Evolutionary conservation across 768 basidiomycete species (phyloP).

Genomic region (Albatrellus ellisii): DNA sequence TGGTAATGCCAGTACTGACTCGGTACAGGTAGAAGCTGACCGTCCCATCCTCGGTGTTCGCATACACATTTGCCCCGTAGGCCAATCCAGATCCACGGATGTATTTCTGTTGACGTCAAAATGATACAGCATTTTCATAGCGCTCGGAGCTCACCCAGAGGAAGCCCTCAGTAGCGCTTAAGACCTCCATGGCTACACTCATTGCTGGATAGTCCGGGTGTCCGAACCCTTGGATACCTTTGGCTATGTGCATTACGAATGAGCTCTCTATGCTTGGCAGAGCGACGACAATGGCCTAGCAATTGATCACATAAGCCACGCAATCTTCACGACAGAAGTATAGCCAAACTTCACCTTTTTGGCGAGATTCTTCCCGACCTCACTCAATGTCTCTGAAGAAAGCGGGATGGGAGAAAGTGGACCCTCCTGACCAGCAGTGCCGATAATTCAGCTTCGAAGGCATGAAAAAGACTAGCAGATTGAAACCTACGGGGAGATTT

Average conservation of each 20-base stretch:
- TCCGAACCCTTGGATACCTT: conserved; percentile 65
- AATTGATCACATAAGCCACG: conserved; percentile 7
- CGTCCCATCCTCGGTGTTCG: conserved; percentile 70
- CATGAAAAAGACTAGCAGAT: background rate
- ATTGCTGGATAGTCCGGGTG: conserved; percentile 81
- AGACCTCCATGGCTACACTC: conserved; percentile 69
- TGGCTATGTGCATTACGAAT: conserved; percentile 66
- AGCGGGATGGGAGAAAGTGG: conserved; percentile 55
- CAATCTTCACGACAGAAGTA: no score
- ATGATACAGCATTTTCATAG: background rate
- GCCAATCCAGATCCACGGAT: conserved; percentile 93
- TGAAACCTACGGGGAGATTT: conserved; percentile 41
- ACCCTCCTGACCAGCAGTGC: conserved; percentile 26
- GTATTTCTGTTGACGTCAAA: conserved; percentile 39
- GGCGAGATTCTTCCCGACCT: conserved; percentile 57
- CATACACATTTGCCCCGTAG: conserved; percentile 70
- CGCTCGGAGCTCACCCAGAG: conserved; percentile 54
- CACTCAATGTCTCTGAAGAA: conserved; percentile 55
- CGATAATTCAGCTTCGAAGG: background rate
- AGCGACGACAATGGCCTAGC: conserved; percentile 71
- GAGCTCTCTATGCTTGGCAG: conserved; percentile 93
- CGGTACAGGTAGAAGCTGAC: conserved; percentile 70
- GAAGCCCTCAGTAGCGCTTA: conserved; percentile 91
- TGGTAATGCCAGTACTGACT: conserved; percentile 27
- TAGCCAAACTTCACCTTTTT: conserved; percentile 67